These are phyloP conservation scores for Vitis hybrid DNA, from an alignment of 177 flowering plant species.

Conservation along the genomic window DNA sequence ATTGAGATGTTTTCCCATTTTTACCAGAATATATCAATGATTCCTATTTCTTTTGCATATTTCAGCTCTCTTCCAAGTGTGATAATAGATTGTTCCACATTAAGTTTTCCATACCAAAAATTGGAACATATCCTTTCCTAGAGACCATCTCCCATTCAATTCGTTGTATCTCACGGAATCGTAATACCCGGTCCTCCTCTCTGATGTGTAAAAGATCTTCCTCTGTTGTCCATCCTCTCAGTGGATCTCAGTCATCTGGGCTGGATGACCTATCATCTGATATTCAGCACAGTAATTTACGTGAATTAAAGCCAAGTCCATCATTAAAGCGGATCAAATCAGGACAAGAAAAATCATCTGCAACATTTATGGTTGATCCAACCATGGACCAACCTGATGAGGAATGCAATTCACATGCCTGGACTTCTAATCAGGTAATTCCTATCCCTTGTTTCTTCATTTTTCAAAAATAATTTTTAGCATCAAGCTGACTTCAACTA, in stretches of 20 bases:
- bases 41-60: conserved; percentile 7
- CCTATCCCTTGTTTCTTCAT: conserved; percentile 3
- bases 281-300: conserved; percentile 26
- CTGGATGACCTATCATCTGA: conserved; percentile 41
- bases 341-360: conserved; percentile 44
- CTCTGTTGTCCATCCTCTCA: conserved; percentile 24
- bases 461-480: too few species aligned
- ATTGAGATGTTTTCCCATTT: background rate
- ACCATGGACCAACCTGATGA: conserved; percentile 33
- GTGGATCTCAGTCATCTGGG: conserved; percentile 41
- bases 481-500: too few species aligned
- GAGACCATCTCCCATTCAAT: conserved; percentile 64
- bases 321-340: conserved; percentile 54
- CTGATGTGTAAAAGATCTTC: conserved; percentile 38
- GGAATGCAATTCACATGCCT: conserved; percentile 36
- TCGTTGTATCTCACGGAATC: conserved; percentile 70
- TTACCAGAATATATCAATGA: conserved; percentile 4
- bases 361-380: conserved; percentile 18
- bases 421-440: conserved; percentile 43
- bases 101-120: conserved; percentile 49
- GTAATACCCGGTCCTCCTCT: conserved; percentile 37
- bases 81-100: conserved; percentile 73
- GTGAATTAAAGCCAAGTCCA: conserved; percentile 45
- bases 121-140: conserved; percentile 59
- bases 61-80: conserved; percentile 93